phyloP scores from a whole-genome alignment of 305 asterid genomes.

The Rubia occidens region DNA sequence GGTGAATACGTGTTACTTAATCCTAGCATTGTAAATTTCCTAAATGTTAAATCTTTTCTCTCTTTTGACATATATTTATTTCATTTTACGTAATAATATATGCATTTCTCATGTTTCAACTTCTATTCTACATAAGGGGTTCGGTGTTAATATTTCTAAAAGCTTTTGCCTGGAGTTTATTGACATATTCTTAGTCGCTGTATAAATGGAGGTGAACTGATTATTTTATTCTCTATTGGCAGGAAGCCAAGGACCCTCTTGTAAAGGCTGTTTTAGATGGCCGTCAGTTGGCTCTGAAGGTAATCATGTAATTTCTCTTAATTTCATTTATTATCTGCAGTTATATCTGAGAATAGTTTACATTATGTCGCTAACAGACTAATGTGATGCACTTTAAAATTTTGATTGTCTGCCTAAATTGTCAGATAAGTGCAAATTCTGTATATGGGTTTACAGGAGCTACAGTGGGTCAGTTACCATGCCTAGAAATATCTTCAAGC shows the following conservation, averaged over 20 bases:
- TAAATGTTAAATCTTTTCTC: background rate
- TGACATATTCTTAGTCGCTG: background rate
- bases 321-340: background rate
- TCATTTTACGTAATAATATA: background rate
- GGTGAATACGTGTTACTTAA: background rate
- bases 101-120: background rate
- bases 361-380: slow-evolving; percentile 2
- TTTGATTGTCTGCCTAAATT: slow-evolving; percentile 26
- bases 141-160: background rate
- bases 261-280: slow-evolving; percentile 97
- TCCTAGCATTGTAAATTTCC: background rate
- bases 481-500: slow-evolving; percentile 96
- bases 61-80: background rate
- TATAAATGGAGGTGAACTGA: background rate
- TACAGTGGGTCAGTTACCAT: slow-evolving; percentile 92
- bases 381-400: slow-evolving; percentile 5
- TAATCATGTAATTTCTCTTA: slow-evolving; percentile 19
- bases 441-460: slow-evolving; percentile 99
- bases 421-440: slow-evolving; percentile 95
- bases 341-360: background rate
- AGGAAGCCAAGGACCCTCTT: slow-evolving; percentile 97
- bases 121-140: background rate
- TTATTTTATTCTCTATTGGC: slow-evolving; percentile 1
- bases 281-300: slow-evolving; percentile 98
- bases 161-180: background rate